Evolutionary conservation across 192 early-diverging fungal genomes (phyloP).

Genomic region (Linnemannia exigua): DNA sequence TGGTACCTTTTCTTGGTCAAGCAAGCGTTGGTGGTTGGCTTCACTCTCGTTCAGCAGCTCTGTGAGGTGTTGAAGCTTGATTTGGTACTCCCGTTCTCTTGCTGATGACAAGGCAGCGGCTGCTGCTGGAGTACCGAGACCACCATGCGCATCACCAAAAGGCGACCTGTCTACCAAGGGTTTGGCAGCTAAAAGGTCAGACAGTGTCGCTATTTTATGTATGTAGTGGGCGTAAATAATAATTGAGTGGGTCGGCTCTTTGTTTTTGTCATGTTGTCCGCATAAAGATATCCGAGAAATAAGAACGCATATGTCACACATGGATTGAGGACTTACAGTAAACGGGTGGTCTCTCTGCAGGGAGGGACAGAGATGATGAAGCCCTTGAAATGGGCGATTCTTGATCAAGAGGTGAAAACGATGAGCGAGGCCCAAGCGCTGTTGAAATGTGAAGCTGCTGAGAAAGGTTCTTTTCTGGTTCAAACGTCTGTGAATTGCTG

Average conservation of each 20-base stretch:
- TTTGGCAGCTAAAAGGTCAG: constrained; percentile 56
- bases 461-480: constrained; percentile 15
- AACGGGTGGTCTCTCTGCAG: constrained; percentile 32
- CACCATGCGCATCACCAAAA: constrained; percentile 24
- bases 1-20: constrained; percentile 69
- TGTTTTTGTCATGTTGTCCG: not conserved
- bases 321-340: constrained; percentile 36
- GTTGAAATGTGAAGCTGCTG: constrained; percentile 34
- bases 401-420: constrained; percentile 33
- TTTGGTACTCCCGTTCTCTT: constrained; percentile 55
- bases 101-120: constrained; percentile 14
- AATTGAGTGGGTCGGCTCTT: not conserved
- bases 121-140: constrained; percentile 6
- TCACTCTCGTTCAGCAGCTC: constrained; percentile 74
- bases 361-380: constrained; percentile 44
- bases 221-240: not conserved
- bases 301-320: not conserved
- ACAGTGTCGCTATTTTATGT: constrained; percentile 50
- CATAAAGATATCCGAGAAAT: not conserved
- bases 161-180: constrained; percentile 44
- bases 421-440: constrained; percentile 19
- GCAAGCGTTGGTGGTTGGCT: constrained; percentile 55
- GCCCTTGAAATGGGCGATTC: constrained; percentile 52
- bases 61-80: constrained; percentile 65
- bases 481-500: constrained; percentile 6